Evolutionary conservation across 192 early-diverging fungal species (phyloP).

Genomic region (Gigaspora rosea): DNA sequence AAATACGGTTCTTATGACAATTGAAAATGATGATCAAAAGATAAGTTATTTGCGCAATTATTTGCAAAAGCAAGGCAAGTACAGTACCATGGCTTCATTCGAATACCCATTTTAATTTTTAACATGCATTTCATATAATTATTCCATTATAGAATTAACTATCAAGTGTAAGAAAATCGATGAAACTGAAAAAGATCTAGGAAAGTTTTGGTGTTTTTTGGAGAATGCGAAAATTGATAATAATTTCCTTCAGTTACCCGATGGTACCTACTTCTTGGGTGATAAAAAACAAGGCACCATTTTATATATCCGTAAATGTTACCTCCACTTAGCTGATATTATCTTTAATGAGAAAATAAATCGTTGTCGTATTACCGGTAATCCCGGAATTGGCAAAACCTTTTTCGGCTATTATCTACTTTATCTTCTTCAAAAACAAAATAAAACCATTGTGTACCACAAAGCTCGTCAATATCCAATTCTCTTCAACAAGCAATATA

Average conservation of each 20-base stretch:
- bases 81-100: background rate
- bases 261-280: background rate
- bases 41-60: too few species aligned
- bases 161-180: background rate
- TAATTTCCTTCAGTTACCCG: background rate
- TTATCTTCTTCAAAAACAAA: slow-evolving; percentile 13
- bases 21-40: too few species aligned
- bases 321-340: background rate
- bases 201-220: slow-evolving; percentile 1
- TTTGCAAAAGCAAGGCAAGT: background rate
- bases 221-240: background rate
- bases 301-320: slow-evolving; percentile 21
- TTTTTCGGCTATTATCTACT: slow-evolving; percentile 20
- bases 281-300: background rate
- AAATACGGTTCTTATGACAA: too few species aligned
- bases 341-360: slow-evolving; percentile 7
- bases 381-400: slow-evolving; percentile 24
- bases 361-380: slow-evolving; percentile 17
- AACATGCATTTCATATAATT: background rate
- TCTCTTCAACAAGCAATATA: background rate
- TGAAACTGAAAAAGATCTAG: background rate
- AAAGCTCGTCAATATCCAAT: background rate
- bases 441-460: slow-evolving; percentile 16
- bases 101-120: background rate
- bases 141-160: too few species aligned